Evolutionary conservation across 148 eudicot genomes (phyloP), one percentile per base, ranked within the genome.

Genomic region (Rhododendron henanense): DNA sequence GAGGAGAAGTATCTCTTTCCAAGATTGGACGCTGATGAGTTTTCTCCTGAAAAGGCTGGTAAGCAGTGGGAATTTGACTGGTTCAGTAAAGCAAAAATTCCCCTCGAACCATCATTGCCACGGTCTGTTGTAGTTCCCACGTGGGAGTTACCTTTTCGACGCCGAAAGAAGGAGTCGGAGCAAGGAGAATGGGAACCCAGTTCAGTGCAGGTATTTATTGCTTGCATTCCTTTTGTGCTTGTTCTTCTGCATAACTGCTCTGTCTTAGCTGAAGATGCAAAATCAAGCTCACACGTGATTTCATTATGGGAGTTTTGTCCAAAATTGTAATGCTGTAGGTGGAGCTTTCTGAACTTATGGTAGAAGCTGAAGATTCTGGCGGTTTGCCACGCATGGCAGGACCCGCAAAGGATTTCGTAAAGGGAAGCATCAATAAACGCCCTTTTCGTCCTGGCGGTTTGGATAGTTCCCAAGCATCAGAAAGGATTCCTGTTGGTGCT

Each of bases 391-490:
- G 98, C 80, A 93, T 97, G 74, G 89, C 89, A 83, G 99, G 99
- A 82, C 94, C 98, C 79, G 92, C 98, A 80, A 95, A 94, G 89
- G 99, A 97, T 87, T 95, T 94, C 90, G 98, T 97, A 4, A 94
- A 91, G 87, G 99, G 99, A 84, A 94, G 98, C 92, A 87, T 97
- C 83, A 93, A 89, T 85, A 95, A 85, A 87, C 99, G 99, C 61
- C 99, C 99, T 86, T 97, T 97, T 88, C 96, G 92, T 81, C 99
- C 99, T 41, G 99, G 99, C 74, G 99, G 99, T 84, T 88, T 97
- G 86, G 95, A 95, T 85, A 91, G 89, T 89, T 91, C 97, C 67
- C 92, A 91, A 85, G 90, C 96, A 63, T 75, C 91, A 45, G 93
- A 92, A 47, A 95, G 94, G 91, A 85, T 87, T 88, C 98, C 98